Evolutionary conservation across 306 rosid genomes (phyloP).

Genomic region (Coriaria nepalensis): DNA sequence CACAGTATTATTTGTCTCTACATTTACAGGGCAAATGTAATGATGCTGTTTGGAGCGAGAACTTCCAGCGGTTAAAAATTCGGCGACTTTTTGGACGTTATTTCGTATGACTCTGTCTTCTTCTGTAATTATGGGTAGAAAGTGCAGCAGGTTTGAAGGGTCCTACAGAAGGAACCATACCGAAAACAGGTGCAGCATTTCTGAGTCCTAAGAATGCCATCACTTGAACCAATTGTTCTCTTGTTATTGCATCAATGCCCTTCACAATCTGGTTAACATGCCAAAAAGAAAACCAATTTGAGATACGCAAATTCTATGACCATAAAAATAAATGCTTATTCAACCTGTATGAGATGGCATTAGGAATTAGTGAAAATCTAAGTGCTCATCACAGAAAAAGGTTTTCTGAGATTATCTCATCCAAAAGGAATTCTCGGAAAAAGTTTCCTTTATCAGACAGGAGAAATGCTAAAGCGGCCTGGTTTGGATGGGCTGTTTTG

Average conservation of each 20-base stretch:
- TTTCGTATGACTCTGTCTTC: conserved; percentile 85
- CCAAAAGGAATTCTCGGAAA: conserved; percentile 93
- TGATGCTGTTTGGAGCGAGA: conserved; percentile 29
- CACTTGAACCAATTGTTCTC: conserved; percentile 76
- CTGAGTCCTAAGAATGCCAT: conserved; percentile 62
- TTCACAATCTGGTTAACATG: conserved; percentile 70
- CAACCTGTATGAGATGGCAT: neutral
- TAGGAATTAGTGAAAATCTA: too few relatives aligned
- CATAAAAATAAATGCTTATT: neutral
- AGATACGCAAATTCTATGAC: neutral
- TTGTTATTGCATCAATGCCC: conserved; percentile 88
- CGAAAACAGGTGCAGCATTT: conserved; percentile 64
- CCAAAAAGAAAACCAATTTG: conserved; percentile 8
- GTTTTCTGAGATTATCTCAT: conserved; percentile 54
- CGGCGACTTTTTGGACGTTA: conserved; percentile 75
- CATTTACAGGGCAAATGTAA: too few relatives aligned
- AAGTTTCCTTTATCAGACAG: conserved; percentile 82
- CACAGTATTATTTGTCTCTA: too few relatives aligned
- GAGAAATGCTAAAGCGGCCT: conserved; percentile 84
- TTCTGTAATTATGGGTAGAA: conserved; percentile 59
- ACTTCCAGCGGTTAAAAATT: conserved; percentile 82
- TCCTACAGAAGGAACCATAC: conserved; percentile 82
- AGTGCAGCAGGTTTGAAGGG: conserved; percentile 65
- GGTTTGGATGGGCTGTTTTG: conserved; percentile 61
- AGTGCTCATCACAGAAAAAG: neutral